Base-by-base conservation (phyloP, 1,139 yeast genomes). In the Taphrina pruni region DNA sequence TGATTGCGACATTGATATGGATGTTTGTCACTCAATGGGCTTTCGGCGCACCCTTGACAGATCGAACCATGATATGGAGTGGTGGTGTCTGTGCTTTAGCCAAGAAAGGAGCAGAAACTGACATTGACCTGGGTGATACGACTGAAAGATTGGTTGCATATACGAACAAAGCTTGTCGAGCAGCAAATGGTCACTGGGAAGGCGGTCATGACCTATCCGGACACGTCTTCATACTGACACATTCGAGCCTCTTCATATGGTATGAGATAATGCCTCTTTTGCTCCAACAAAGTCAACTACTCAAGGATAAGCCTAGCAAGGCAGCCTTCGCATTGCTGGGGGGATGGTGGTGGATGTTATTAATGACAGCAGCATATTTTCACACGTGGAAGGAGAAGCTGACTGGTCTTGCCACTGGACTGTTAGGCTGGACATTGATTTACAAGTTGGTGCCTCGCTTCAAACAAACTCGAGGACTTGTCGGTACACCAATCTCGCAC, bases 161-260 rank as follows among this genome's bases (percentile, higher is more conserved):
- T 32, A 72, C 78, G 1, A 86, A 89, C 20, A 81, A 81, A 56
- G 79, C 80, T 6, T 92, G 97, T 76, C 80, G 92, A 57, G 75
- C 79, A 38, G 73, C 85, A 32, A 86, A 85, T 35, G 97, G 97
- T 0, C 73, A 80, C 2, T 93, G 98, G 99, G 77, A 76, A 9
- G 97, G 97, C 0, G 99, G 99, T 0, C 97, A 91, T 76, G 99
- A 94, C 79, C 97, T 98, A 14, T 88, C 95, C 72, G 99, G 99
- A 0, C 99, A 94, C 77, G 89, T 91, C 0, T 94, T 93, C 75
- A 77, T 94, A 60, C 79, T 94, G 70, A 86, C 90, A 2, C 88
- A 90, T 72, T 85, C 94, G 69, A 85, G 90, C 20, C 79, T 90
- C 74, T 85, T 88, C 72, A 76, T 94, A 73, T 83, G 89, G 76